Conservation (phyloP, 805 yeast genomes). For the Priceomyces haplophilus region DNA sequence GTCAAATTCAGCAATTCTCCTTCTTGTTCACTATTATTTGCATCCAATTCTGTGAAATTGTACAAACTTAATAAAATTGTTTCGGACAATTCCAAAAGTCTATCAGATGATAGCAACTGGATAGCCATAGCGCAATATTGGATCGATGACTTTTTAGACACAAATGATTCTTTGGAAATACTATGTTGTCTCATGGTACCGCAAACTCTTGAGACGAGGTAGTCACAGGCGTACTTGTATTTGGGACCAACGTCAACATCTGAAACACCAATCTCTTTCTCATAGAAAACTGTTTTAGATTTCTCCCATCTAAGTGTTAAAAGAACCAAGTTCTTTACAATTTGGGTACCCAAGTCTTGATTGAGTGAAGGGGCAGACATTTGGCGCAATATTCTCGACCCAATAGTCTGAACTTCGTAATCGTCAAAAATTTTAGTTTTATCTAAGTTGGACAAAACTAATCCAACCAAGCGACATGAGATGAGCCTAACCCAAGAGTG, state of each 20-base stretch:
- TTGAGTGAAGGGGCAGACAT: constrained; percentile 74
- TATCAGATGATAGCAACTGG: constrained; percentile 45
- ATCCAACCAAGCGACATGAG: constrained; percentile 58
- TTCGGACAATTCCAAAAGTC: constrained; percentile 43
- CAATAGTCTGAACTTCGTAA: constrained; percentile 62
- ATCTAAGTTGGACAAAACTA: constrained; percentile 43
- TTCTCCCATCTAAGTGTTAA: constrained; percentile 62
- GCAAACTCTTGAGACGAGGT: constrained; percentile 63
- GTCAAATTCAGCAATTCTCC: constrained; percentile 53
- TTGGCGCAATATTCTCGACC: constrained; percentile 69
- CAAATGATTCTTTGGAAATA: constrained; percentile 48
- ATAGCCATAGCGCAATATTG: constrained; percentile 66
- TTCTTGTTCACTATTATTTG: constrained; percentile 41
- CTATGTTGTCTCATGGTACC: constrained; percentile 63
- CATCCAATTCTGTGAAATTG: constrained; percentile 43
- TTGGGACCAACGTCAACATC: constrained; percentile 21
- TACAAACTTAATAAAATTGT: constrained; percentile 54
- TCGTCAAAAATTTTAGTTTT: constrained; percentile 34
- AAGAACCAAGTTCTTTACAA: constrained; percentile 62
- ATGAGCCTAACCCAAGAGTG: constrained; percentile 87
- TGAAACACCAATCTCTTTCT: constrained; percentile 15
- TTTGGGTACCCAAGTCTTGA: constrained; percentile 58
- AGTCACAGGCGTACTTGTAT: constrained; percentile 46
- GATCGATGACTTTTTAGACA: constrained; percentile 65
- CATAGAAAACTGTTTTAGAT: constrained; percentile 34